Conservation (phyloP, 176 grass and related monocot species). For the Pontederia crassipes region DNA sequence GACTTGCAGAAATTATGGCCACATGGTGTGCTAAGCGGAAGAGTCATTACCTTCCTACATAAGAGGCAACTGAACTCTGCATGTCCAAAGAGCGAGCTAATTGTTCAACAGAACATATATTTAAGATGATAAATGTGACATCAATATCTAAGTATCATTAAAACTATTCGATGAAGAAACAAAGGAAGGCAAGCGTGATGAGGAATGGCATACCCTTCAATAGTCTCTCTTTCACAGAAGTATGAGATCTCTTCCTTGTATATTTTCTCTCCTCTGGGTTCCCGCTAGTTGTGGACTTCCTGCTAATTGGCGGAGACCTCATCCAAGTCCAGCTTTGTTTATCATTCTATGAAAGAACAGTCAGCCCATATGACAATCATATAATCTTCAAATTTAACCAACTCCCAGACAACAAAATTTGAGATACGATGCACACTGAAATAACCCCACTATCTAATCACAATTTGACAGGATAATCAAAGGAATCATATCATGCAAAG, state of each 20-base stretch:
- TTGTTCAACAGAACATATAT: slow-evolving; percentile 1
- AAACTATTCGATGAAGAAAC: not conserved
- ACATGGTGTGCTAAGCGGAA: slow-evolving; percentile 79
- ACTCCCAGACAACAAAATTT: too few species aligned
- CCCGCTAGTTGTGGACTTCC: slow-evolving; percentile 43
- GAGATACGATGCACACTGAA: too few species aligned
- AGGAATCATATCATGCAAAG: not conserved
- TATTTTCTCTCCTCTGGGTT: slow-evolving; percentile 46
- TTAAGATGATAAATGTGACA: not conserved
- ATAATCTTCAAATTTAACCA: too few species aligned
- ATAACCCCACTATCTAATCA: too few species aligned
- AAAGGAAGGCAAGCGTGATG: not conserved
- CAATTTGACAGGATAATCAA: too few species aligned
- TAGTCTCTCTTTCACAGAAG: slow-evolving; percentile 53
- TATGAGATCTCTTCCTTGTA: slow-evolving; percentile 19
- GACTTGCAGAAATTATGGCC: slow-evolving; percentile 87
- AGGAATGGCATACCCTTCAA: slow-evolving; percentile 45
- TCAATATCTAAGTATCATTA: not conserved
- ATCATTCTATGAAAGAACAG: slow-evolving; percentile 26
- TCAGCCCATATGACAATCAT: too few species aligned
- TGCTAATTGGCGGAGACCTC: slow-evolving; percentile 61
- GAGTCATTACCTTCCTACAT: slow-evolving; percentile 50
- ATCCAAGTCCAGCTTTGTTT: slow-evolving; percentile 86
- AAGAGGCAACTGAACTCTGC: slow-evolving; percentile 81
- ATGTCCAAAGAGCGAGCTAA: slow-evolving; percentile 4